phyloP scores from a whole-genome alignment of 2,329 filamentous ascomycete species.

The Pseudogymnoascus sp. region DNA sequence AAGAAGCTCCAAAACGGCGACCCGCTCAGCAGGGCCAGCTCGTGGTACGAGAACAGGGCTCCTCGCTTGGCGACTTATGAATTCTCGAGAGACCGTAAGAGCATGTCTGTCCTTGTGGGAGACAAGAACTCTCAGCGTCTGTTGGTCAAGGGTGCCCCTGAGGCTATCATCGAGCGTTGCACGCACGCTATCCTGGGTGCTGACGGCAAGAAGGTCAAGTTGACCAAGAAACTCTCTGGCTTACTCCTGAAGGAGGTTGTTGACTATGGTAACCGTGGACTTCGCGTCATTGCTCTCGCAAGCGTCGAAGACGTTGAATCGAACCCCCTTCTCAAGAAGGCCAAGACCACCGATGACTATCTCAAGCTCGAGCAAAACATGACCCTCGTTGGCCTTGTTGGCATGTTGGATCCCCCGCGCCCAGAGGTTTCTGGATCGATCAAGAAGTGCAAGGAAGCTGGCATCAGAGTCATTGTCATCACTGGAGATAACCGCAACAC shows the following conservation, averaged over 20 bases:
- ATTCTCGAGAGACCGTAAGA: slow-evolving; percentile 96
- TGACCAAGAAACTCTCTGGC: slow-evolving; percentile 61
- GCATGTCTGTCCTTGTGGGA: slow-evolving; percentile 92
- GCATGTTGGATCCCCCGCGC: slow-evolving; percentile 94
- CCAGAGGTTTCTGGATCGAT: slow-evolving; percentile 85
- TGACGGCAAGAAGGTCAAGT: slow-evolving; percentile 66
- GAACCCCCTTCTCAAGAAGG: slow-evolving; percentile 62
- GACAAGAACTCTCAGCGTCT: slow-evolving; percentile 65
- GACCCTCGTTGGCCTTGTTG: slow-evolving; percentile 87
- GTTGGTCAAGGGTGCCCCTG: slow-evolving; percentile 92
- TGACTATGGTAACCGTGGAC: slow-evolving; percentile 83
- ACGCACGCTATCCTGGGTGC: slow-evolving; percentile 70
- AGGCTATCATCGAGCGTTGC: slow-evolving; percentile 89
- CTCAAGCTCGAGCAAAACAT: slow-evolving; percentile 83
- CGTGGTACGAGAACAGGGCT: slow-evolving; percentile 70
- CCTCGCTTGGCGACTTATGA: slow-evolving; percentile 81
- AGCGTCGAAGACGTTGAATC: slow-evolving; percentile 68
- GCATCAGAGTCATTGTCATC: slow-evolving; percentile 95
- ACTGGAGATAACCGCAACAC: slow-evolving; percentile 98
- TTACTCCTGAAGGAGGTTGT: slow-evolving; percentile 73
- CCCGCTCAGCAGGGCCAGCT: slow-evolving; percentile 72
- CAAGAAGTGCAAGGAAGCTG: slow-evolving; percentile 79
- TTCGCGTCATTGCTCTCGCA: slow-evolving; percentile 91
- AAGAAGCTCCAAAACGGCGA: slow-evolving; percentile 45
- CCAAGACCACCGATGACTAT: slow-evolving; percentile 80